Conservation (phyloP, 176 grass and related monocot species). For the Aegilops tauschii region DNA sequence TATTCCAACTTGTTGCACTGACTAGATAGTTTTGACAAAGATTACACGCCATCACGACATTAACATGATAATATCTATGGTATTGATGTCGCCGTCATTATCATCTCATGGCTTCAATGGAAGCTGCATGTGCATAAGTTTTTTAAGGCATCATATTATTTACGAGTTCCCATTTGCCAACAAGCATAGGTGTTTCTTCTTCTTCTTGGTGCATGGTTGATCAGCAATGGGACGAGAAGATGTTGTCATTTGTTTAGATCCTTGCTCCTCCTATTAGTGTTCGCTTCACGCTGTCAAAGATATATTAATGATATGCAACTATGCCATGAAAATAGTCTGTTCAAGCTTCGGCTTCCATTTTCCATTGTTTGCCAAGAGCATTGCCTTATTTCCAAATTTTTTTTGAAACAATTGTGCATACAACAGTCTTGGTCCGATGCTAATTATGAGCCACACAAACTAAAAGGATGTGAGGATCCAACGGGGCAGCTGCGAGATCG, state of each 20-base stretch:
- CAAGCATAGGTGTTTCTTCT: neutral
- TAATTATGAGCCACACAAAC: no score
- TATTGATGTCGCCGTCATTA: neutral
- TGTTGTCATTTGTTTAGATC: conserved; percentile 24
- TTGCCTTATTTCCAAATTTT: no score
- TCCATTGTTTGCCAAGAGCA: neutral
- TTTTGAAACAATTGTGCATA: no score
- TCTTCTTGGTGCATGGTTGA: neutral
- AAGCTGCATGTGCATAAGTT: neutral
- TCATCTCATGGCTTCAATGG: neutral
- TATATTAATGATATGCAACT: neutral
- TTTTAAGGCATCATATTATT: neutral
- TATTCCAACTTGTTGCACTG: neutral
- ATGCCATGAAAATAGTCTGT: neutral
- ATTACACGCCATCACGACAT: neutral
- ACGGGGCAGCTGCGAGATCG: no score
- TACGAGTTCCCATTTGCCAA: neutral
- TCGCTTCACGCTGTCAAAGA: conserved; percentile 4
- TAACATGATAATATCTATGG: neutral
- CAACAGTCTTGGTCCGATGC: no score
- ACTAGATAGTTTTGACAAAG: neutral
- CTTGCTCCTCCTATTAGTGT: neutral
- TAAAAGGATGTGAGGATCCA: no score
- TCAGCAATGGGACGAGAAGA: neutral
- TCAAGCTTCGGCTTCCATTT: neutral